These are phyloP conservation scores for Fusarium sp. DNA, from an alignment of 2,329 filamentous ascomycete genomes.

Conservation along the genomic window DNA sequence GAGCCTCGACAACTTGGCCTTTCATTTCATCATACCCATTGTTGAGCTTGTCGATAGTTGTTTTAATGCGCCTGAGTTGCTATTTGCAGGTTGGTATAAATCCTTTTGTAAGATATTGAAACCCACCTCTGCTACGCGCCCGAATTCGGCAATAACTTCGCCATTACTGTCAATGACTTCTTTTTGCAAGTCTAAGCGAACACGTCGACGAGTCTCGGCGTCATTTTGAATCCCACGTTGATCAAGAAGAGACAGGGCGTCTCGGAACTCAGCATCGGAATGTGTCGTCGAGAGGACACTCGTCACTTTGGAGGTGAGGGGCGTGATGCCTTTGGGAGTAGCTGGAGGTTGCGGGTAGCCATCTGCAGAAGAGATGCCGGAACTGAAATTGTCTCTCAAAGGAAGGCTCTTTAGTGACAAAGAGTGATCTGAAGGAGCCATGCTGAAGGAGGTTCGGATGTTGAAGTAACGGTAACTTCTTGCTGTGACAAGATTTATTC, in stretches of 20 bases:
- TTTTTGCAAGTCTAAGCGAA: conserved; percentile 86
- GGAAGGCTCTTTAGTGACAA: conserved; percentile 38
- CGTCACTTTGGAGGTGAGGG: conserved; percentile 83
- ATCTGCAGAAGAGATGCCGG: conserved; percentile 77
- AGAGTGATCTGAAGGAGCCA: conserved; percentile 37
- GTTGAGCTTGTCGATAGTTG: conserved; percentile 82
- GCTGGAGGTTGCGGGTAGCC: conserved; percentile 84
- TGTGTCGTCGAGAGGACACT: conserved; percentile 91
- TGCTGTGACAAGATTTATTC: conserved; percentile 4
- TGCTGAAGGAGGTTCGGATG: conserved; percentile 9
- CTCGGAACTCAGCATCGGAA: conserved; percentile 89
- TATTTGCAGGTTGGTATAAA: conserved; percentile 54
- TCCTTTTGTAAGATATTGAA: background rate
- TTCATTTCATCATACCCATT: conserved; percentile 84
- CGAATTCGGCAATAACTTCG: conserved; percentile 87
- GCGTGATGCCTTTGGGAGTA: conserved; percentile 62
- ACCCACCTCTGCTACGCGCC: conserved; percentile 84
- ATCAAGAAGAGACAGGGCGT: conserved; percentile 84
- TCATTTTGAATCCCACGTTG: conserved; percentile 76
- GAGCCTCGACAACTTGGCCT: conserved; percentile 78
- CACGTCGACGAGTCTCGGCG: conserved; percentile 78
- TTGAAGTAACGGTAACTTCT: conserved; percentile 1
- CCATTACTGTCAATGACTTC: conserved; percentile 95
- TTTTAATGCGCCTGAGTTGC: conserved; percentile 88
- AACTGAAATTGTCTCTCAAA: conserved; percentile 42